Evolutionary conservation across 2,329 filamentous ascomycete genomes (phyloP).

Genomic region (Botrytis byssoidea): DNA sequence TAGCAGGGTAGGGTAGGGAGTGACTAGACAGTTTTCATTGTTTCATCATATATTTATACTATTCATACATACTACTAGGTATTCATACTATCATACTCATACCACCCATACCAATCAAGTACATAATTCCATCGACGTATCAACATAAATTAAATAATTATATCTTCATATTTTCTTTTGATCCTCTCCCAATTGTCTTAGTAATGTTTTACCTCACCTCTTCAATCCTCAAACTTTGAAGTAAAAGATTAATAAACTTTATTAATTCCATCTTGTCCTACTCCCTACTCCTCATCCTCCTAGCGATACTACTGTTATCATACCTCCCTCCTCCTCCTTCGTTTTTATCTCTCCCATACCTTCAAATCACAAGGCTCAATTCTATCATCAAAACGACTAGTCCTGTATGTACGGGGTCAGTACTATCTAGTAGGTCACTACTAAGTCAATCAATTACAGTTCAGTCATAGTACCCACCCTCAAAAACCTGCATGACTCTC

Average conservation of each 20-base stretch:
- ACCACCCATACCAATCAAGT: too few species aligned
- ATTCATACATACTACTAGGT: too few species aligned
- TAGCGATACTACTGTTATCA: not conserved
- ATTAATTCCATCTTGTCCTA: too few species aligned
- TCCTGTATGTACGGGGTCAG: not conserved
- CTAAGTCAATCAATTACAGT: not conserved
- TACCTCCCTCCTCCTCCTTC: not conserved
- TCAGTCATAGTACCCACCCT: not conserved
- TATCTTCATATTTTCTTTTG: not conserved
- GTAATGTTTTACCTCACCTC: not conserved
- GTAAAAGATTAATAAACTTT: not conserved
- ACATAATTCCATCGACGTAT: not conserved
- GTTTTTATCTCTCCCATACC: not conserved
- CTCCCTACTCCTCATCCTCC: too few species aligned
- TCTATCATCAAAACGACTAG: not conserved
- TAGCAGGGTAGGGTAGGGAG: too few species aligned
- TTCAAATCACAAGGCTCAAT: slow-evolving; percentile 3
- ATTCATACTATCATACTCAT: too few species aligned
- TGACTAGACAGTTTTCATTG: not conserved
- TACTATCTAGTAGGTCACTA: too few species aligned
- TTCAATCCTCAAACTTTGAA: not conserved
- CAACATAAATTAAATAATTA: not conserved
- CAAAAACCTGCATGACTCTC: not conserved
- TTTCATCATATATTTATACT: not conserved
- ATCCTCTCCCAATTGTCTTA: not conserved